Percentiles rank a stretch among this genome's conserved stretches.
These are phyloP conservation scores for Solanum sitiens DNA, from an alignment of 257 asterid genomes.

Conservation along the genomic window DNA sequence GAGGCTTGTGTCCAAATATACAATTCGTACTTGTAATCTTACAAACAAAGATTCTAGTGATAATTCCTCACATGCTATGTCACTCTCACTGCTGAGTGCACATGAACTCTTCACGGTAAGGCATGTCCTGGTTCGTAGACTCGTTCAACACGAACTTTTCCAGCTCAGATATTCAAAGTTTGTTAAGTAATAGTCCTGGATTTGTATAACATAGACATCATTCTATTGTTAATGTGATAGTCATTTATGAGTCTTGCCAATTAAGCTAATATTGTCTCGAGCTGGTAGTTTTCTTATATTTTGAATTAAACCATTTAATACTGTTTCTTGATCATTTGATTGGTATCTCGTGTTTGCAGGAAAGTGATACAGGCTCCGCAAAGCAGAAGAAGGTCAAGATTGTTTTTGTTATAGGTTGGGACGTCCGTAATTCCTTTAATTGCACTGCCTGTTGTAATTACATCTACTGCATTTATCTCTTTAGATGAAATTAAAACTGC, in stretches of 20 bases:
- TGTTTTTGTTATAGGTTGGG: constrained; percentile 8
- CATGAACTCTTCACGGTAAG: background rate
- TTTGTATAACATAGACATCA: background rate
- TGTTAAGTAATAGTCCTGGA: background rate
- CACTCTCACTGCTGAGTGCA: background rate
- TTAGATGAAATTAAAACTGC: background rate
- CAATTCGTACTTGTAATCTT: background rate
- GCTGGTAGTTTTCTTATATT: background rate
- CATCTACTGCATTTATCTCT: background rate
- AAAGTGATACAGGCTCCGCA: background rate
- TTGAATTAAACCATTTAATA: background rate
- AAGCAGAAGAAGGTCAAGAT: constrained; percentile 3
- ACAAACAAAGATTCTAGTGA: background rate
- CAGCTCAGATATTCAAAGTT: background rate
- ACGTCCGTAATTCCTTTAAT: background rate
- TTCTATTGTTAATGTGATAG: background rate
- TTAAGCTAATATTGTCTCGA: background rate
- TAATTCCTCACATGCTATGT: too few relatives aligned
- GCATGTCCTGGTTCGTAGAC: background rate
- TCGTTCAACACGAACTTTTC: background rate
- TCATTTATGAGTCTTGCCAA: background rate
- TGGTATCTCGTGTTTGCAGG: background rate
- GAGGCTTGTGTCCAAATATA: background rate
- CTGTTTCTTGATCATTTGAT: background rate
- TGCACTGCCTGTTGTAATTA: background rate